These are phyloP conservation scores for Kazachstania sp. DNA, from an alignment of 1,139 yeast genomes.

Conservation along the genomic window DNA sequence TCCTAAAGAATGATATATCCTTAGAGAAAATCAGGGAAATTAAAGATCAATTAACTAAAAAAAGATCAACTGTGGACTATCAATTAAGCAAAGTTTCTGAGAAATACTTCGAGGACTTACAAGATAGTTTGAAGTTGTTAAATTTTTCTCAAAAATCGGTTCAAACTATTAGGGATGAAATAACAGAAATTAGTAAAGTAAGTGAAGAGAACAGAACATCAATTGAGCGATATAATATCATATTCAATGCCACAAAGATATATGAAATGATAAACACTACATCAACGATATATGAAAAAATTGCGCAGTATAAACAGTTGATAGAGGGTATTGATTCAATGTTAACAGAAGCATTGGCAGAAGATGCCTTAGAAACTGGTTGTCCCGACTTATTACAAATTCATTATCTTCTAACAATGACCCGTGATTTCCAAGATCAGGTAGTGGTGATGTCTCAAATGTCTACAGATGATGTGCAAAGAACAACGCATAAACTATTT, in stretches of 20 bases:
- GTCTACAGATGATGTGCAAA: slow-evolving; percentile 61
- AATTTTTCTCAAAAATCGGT: slow-evolving; percentile 34
- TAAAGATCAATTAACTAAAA: slow-evolving; percentile 53
- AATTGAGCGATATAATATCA: slow-evolving; percentile 49
- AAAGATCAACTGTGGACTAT: slow-evolving; percentile 64
- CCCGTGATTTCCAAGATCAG: slow-evolving; percentile 74
- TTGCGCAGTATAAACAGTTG: slow-evolving; percentile 47
- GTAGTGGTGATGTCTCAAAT: slow-evolving; percentile 45
- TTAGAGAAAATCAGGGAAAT: slow-evolving; percentile 24
- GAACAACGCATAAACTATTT: slow-evolving; percentile 56
- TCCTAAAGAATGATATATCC: slow-evolving; percentile 26
- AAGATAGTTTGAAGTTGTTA: slow-evolving; percentile 23
- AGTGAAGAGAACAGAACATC: slow-evolving; percentile 46
- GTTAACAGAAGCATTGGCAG: slow-evolving; percentile 47
- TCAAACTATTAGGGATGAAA: slow-evolving; percentile 43
- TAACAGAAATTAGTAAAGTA: slow-evolving; percentile 50
- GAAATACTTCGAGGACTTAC: slow-evolving; percentile 20
- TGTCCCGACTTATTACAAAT: slow-evolving; percentile 54
- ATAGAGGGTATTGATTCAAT: slow-evolving; percentile 43
- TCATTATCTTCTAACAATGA: slow-evolving; percentile 61
- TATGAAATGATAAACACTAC: slow-evolving; percentile 70
- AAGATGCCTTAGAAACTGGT: slow-evolving; percentile 44
- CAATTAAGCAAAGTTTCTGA: slow-evolving; percentile 55
- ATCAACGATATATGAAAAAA: slow-evolving; percentile 54
- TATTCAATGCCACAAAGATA: slow-evolving; percentile 53